Evolutionary conservation across 1,284 basidiomycete genomes (phyloP).

Genomic region (Cystobasidium sp.): DNA sequence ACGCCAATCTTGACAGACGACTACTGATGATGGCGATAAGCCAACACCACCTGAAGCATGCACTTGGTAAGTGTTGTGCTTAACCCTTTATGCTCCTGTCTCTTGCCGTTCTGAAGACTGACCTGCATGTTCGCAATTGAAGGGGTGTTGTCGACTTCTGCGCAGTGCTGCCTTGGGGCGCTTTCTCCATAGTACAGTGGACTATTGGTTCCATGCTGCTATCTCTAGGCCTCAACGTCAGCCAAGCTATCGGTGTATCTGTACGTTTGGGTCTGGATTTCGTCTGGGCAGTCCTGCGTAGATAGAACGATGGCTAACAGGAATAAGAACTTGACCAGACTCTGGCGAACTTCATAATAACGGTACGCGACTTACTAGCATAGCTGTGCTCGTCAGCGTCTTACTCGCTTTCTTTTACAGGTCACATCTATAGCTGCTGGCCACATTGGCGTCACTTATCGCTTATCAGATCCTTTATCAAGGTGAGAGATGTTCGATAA

Average conservation of each 20-base stretch:
- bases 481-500: neutral
- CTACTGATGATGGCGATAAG: neutral
- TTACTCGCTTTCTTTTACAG: neutral
- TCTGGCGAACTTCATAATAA: neutral
- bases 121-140: no score
- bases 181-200: slow-evolving; percentile 26
- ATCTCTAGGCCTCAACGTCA: slow-evolving; percentile 23
- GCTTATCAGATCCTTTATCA: slow-evolving; percentile 14
- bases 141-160: slow-evolving; percentile 21
- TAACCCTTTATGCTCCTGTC: neutral
- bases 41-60: neutral
- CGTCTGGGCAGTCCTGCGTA: no score
- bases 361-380: neutral
- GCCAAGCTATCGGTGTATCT: slow-evolving; percentile 22
- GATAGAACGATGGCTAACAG: no score
- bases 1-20: neutral
- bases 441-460: neutral
- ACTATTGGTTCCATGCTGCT: slow-evolving; percentile 17
- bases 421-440: slow-evolving; percentile 9
- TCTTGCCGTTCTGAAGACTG: no score
- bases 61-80: neutral
- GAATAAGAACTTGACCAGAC: neutral
- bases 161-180: slow-evolving; percentile 9
- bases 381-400: neutral
- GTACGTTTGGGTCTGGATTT: neutral